Conservation (phyloP, 73 alveolate genomes). For the Paramecium pentaurelia region DNA sequence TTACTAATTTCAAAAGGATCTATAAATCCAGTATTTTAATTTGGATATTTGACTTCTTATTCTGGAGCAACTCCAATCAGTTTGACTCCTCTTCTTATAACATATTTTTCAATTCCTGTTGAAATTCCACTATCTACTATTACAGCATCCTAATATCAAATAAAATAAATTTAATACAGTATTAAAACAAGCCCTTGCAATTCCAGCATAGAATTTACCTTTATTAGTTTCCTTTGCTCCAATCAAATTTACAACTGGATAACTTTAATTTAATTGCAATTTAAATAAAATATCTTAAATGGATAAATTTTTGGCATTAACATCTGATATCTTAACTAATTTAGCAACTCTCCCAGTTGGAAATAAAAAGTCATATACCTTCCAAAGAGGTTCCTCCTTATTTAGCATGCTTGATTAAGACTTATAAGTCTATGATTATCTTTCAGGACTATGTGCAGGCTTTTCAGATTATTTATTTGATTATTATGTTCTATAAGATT, state of each 20-base stretch:
- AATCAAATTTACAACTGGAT: conserved; percentile 82
- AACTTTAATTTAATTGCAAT: conserved; percentile 27
- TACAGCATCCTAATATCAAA: conserved; percentile 72
- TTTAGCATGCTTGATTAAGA: background rate
- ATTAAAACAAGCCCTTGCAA: conserved; percentile 95
- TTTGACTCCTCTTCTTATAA: conserved; percentile 52
- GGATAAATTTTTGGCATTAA: conserved; percentile 23
- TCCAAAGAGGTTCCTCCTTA: conserved; percentile 65
- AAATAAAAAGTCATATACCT: conserved; percentile 91
- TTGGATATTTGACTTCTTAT: conserved; percentile 53
- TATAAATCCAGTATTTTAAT: background rate
- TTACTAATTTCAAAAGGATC: conserved; percentile 52
- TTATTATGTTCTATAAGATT: background rate
- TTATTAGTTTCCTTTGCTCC: conserved; percentile 88
- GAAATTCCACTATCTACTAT: conserved; percentile 94
- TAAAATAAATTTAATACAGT: conserved; percentile 33
- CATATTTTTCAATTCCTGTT: conserved; percentile 74
- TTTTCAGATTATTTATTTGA: conserved; percentile 1
- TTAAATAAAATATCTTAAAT: conserved; percentile 37
- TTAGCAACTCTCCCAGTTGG: conserved; percentile 97
- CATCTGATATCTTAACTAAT: conserved; percentile 59
- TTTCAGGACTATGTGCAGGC: background rate
- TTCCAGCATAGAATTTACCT: conserved; percentile 94
- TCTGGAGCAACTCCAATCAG: conserved; percentile 63
- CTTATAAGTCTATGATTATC: background rate